Conservation (phyloP, 805 yeast genomes). For the Suhomyces sp. region DNA sequence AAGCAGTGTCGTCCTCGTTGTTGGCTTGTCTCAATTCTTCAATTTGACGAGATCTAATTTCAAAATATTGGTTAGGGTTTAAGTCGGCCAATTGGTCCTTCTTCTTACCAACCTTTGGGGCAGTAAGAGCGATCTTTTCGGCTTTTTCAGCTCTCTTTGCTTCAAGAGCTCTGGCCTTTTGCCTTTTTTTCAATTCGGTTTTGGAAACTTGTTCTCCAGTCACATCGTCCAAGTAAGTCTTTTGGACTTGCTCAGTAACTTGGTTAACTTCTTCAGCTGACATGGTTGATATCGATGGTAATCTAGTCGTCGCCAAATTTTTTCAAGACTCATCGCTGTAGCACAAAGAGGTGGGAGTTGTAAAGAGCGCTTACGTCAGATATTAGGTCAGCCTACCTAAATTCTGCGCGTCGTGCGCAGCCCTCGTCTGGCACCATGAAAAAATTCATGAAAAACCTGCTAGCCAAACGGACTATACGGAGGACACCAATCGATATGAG, state of each 20-base stretch:
- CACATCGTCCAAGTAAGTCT: slow-evolving; percentile 80
- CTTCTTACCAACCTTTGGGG: slow-evolving; percentile 49
- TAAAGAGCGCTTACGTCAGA: neutral
- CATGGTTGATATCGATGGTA: neutral
- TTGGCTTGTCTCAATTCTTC: slow-evolving; percentile 63
- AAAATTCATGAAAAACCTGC: slow-evolving; percentile 3
- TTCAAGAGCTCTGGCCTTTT: slow-evolving; percentile 80
- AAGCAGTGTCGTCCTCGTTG: slow-evolving; percentile 50
- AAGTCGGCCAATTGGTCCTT: slow-evolving; percentile 79
- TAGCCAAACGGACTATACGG: neutral
- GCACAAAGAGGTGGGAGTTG: neutral
- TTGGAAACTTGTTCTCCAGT: slow-evolving; percentile 97
- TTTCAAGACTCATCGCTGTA: neutral
- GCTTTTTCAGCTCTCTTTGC: slow-evolving; percentile 93
- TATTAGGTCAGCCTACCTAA: neutral
- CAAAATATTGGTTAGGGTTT: slow-evolving; percentile 93
- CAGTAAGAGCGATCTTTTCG: slow-evolving; percentile 54
- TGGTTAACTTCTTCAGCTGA: slow-evolving; percentile 49
- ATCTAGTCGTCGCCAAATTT: neutral
- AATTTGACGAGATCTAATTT: slow-evolving; percentile 88
- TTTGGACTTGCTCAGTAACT: slow-evolving; percentile 73
- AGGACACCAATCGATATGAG: neutral
- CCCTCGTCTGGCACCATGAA: neutral
- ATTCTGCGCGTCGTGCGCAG: neutral
- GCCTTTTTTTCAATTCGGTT: slow-evolving; percentile 93